Percentiles rank a stretch among this genome's conserved stretches.
Evolutionary conservation across 2,329 filamentous ascomycete species (phyloP).

Genomic region (Fusarium begoniae): DNA sequence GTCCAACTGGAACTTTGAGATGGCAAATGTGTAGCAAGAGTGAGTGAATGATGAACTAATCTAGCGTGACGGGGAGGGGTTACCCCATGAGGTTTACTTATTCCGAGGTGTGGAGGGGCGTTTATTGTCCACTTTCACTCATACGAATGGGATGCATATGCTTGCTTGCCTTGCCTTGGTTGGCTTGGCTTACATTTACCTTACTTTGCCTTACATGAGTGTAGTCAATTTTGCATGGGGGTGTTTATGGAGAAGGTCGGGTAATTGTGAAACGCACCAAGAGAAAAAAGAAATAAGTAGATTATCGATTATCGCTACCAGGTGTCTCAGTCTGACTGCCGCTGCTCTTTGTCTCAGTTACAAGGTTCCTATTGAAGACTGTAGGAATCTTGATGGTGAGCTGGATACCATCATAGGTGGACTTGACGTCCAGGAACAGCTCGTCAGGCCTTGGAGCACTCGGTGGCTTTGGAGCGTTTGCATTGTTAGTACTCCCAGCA

Average conservation of each 20-base stretch:
- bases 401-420: constrained; percentile 66
- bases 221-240: constrained; percentile 16
- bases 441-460: constrained; percentile 54
- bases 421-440: constrained; percentile 66
- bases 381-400: constrained; percentile 67
- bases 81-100: constrained; percentile 35
- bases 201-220: constrained; percentile 8
- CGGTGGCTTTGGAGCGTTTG: constrained; percentile 46
- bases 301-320: constrained; percentile 30
- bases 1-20: background rate
- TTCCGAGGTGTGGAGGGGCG: constrained; percentile 26
- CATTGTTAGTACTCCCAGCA: background rate
- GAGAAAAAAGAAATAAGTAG: background rate
- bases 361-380: constrained; percentile 54
- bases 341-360: constrained; percentile 17
- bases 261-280: constrained; percentile 33
- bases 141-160: constrained; percentile 17
- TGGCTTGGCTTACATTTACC: constrained; percentile 9
- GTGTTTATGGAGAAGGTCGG: constrained; percentile 1
- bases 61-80: constrained; percentile 37
- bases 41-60: constrained; percentile 14
- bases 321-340: constrained; percentile 11
- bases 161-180: constrained; percentile 9
- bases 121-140: constrained; percentile 11
- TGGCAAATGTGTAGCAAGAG: background rate